Base-by-base conservation (phyloP, 768 basidiomycete species). In the Tricholomella constricta region DNA sequence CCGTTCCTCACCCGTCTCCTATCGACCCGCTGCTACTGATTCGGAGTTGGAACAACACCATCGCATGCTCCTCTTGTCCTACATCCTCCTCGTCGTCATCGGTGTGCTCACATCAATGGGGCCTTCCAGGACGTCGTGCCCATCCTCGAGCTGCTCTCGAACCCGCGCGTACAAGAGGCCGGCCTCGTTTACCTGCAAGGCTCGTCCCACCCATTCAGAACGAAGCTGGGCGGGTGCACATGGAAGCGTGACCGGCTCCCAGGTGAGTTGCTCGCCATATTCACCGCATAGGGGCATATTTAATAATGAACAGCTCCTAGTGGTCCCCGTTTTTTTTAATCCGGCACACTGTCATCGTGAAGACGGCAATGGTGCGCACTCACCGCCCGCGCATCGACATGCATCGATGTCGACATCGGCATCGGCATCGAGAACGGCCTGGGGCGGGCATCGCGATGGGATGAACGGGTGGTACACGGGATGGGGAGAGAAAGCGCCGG, bases 201-300 rank as follows among this genome's bases (percentile, higher is more conserved):
- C 51, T 72, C 79, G 52, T 48, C 65, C 0, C 66, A 78, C 44
- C 65, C 66, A 19, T 74, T 85, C 62, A 56, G 69, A 41, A 50
- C 65, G 1, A 66, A 65, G 27, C 69, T 72, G 23, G 62, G 60
- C 4, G 73, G 84, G 2, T 74, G 71, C 35, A 65, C 58, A 1
- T 88, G 86, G 87, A n/a, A 78, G 75, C 38, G 75, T 87, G 9
- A 85, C 84, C 65, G 87, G 86, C 0, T 86, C 85, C 17, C 87
- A 87, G 8, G 87, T 85, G 51, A 29, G 81, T 63, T 23, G 12
- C 19, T 4, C 31, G 9, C 31, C 31, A 32, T 14, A 32, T 32
- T 2, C 9, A n/a, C 31, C 4, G 9, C 9, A n/a, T n/a, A n/a
- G n/a, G n/a, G n/a, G n/a, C n/a, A n/a, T n/a, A n/a, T n/a, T n/a